Evolutionary conservation across 176 grass and related monocot genomes (phyloP).

Genomic region (Ananas comosus): DNA sequence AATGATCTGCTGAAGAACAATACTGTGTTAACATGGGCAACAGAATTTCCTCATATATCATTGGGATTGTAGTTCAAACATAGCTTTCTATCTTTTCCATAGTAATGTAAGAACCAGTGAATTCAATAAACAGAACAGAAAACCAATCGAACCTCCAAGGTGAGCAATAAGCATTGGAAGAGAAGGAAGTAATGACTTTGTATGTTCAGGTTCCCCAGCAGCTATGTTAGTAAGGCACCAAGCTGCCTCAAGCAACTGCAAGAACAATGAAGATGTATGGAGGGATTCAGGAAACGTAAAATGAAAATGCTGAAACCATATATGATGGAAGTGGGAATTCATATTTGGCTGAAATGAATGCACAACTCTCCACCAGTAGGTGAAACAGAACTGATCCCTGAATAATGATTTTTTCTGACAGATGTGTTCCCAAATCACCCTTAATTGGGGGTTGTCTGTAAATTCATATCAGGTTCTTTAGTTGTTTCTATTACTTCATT

Average conservation of each 20-base stretch:
- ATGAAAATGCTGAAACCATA: not conserved
- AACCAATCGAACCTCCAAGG: slow-evolving; percentile 71
- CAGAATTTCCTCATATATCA: not conserved
- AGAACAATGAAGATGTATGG: slow-evolving; percentile 21
- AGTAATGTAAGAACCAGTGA: not conserved
- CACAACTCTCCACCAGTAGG: not conserved
- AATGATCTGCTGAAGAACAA: too few species aligned
- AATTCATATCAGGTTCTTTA: too few species aligned
- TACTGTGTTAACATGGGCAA: not conserved
- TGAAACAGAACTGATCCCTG: not conserved
- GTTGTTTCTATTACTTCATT: too few species aligned
- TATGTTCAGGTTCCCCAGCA: slow-evolving; percentile 75
- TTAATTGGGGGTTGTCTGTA: too few species aligned
- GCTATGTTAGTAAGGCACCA: slow-evolving; percentile 99
- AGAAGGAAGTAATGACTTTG: slow-evolving; percentile 64
- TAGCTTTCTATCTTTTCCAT: not conserved
- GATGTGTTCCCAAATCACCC: too few species aligned
- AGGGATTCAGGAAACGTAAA: slow-evolving; percentile 13
- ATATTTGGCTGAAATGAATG: not conserved
- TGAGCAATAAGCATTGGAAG: slow-evolving; percentile 88
- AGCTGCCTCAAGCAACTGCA: slow-evolving; percentile 87
- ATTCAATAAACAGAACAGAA: slow-evolving; percentile 18
- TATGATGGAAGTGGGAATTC: not conserved
- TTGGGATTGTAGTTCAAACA: not conserved
- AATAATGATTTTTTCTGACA: not conserved